phyloP scores from a whole-genome alignment of 1,284 basidiomycete species.

The Ceratobasidium sp. region DNA sequence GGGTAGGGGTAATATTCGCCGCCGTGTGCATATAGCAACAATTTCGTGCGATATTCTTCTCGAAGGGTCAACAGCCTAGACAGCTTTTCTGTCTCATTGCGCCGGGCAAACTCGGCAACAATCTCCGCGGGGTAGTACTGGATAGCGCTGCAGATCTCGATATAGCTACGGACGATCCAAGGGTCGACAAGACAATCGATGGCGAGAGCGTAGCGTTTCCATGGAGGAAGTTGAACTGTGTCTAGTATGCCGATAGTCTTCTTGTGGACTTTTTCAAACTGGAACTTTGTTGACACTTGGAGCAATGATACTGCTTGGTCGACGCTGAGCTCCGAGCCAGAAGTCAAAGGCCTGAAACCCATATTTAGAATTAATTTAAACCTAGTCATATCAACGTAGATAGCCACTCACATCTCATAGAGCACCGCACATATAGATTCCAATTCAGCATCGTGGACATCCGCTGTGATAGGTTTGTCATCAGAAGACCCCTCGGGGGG shows the following conservation, averaged over 20 bases:
- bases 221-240: background rate
- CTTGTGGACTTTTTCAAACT: slow-evolving; percentile 28
- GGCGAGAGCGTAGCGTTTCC: slow-evolving; percentile 20
- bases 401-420: slow-evolving; percentile 31
- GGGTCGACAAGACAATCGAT: slow-evolving; percentile 38
- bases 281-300: slow-evolving; percentile 28
- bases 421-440: slow-evolving; percentile 28
- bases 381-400: background rate
- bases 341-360: slow-evolving; percentile 18
- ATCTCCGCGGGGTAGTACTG: slow-evolving; percentile 4
- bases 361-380: background rate
- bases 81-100: slow-evolving; percentile 22
- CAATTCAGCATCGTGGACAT: slow-evolving; percentile 8
- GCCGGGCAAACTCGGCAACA: slow-evolving; percentile 15
- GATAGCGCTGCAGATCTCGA: slow-evolving; percentile 27
- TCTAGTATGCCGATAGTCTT: slow-evolving; percentile 12
- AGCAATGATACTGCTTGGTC: slow-evolving; percentile 18
- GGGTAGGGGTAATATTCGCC: slow-evolving; percentile 1
- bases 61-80: slow-evolving; percentile 16
- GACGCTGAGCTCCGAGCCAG: slow-evolving; percentile 15
- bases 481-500: slow-evolving; percentile 45
- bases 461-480: slow-evolving; percentile 31
- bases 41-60: slow-evolving; percentile 28
- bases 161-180: slow-evolving; percentile 37
- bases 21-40: slow-evolving; percentile 17